phyloP scores from a whole-genome alignment of 768 basidiomycete genomes.

The Boletus subparvulus region DNA sequence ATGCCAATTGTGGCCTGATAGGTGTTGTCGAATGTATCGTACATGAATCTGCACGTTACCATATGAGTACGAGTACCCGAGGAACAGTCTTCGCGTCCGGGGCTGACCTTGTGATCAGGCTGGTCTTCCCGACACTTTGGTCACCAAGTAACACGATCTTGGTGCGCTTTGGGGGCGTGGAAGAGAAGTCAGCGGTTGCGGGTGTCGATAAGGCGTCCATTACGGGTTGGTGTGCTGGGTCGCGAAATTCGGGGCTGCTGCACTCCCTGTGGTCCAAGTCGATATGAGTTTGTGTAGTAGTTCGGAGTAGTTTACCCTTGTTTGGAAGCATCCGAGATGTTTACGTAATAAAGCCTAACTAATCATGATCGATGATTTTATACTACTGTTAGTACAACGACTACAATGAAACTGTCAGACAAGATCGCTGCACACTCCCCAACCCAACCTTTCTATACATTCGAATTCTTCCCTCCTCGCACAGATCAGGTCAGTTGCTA shows the following conservation, averaged over 20 bases:
- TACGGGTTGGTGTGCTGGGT: not conserved
- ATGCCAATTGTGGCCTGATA: slow-evolving; percentile 98
- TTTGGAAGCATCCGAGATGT: slow-evolving; percentile 16
- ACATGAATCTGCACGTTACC: slow-evolving; percentile 79
- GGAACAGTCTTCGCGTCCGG: slow-evolving; percentile 3
- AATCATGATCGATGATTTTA: not conserved
- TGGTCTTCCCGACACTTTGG: slow-evolving; percentile 98
- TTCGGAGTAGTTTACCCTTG: slow-evolving; percentile 23
- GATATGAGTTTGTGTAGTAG: not conserved
- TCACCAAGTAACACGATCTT: slow-evolving; percentile 96
- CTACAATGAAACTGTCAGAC: slow-evolving; percentile 68
- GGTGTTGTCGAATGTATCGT: slow-evolving; percentile 99
- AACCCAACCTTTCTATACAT: slow-evolving; percentile 77
- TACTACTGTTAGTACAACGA: not conserved
- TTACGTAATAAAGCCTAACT: slow-evolving; percentile 7
- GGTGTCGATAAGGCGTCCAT: slow-evolving; percentile 65
- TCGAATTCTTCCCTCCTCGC: slow-evolving; percentile 96
- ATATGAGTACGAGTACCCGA: slow-evolving; percentile 2
- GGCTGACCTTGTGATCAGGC: slow-evolving; percentile 88
- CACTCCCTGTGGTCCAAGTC: slow-evolving; percentile 10
- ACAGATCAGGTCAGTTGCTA: slow-evolving; percentile 69
- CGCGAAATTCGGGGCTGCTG: not conserved
- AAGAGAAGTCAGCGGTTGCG: slow-evolving; percentile 79
- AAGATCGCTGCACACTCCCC: slow-evolving; percentile 52
- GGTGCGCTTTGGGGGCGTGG: slow-evolving; percentile 88